Percentiles rank a stretch among this genome's conserved stretches.
Conservation (phyloP, 345 rosid species). For the Hibiscus trionum region DNA sequence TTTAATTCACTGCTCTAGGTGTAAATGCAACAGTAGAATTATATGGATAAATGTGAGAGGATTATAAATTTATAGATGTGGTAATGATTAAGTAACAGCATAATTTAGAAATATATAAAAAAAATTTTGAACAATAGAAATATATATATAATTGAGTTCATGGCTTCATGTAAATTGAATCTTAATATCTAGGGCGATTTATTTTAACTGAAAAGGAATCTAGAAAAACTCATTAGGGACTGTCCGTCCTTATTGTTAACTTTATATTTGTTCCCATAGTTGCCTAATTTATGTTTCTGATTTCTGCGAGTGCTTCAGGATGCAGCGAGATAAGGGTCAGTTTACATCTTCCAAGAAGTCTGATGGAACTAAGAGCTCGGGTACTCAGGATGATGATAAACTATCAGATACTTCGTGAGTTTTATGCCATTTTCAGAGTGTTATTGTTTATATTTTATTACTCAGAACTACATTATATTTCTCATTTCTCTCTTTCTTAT, state of each 20-base stretch:
- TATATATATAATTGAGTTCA: neutral
- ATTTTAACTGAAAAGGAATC: neutral
- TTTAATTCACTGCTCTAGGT: neutral
- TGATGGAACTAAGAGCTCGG: slow-evolving; percentile 56
- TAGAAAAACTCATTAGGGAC: neutral
- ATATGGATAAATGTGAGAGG: neutral
- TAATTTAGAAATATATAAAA: neutral
- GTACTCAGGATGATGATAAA: slow-evolving; percentile 60
- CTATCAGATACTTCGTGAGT: slow-evolving; percentile 69
- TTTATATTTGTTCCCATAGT: neutral
- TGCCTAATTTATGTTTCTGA: slow-evolving; percentile 2
- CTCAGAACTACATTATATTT: neutral
- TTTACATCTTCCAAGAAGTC: slow-evolving; percentile 79
- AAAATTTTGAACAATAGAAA: neutral
- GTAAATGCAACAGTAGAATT: neutral
- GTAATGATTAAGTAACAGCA: neutral
- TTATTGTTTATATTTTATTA: neutral
- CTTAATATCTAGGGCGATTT: neutral
- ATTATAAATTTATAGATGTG: neutral
- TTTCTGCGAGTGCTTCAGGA: slow-evolving; percentile 37
- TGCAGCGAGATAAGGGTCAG: slow-evolving; percentile 95
- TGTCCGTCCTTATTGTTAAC: neutral
- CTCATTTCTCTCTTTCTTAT: neutral
- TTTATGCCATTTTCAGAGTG: neutral
- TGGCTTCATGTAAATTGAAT: neutral